Base-by-base conservation (phyloP, 2,329 filamentous ascomycete species). In the Dothidotthia symphoricarpi region DNA sequence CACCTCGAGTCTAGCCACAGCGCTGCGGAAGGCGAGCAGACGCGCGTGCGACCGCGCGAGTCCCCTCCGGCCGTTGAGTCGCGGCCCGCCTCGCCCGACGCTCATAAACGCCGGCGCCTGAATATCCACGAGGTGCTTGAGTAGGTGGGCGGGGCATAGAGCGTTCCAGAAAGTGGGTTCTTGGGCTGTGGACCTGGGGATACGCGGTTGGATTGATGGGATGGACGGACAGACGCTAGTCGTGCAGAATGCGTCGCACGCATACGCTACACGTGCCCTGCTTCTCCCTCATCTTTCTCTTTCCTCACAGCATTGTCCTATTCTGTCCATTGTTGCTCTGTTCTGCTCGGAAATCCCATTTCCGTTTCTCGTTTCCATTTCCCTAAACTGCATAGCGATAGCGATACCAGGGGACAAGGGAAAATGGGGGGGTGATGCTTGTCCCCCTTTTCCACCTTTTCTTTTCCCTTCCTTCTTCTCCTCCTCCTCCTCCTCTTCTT, bases 61-160 rank as follows among this genome's bases (percentile, higher is more conserved):
- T 63, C 61, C 3, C 55, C 53, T n/a, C 44, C 49, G 13, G 59
- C 49, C 17, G 43, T 45, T 6, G 55, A 58, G 6, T 45, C 55
- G 25, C 52, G 50, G 27, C 52, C 58, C 24, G 62, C 63, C 24
- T 62, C 62, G 17, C 59, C 62, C 8, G 60, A 64, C 22, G 52
- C 44, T 3, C 55, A 57, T 15, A 67, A 67, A 49, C 51, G 64
- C 39, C 43, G 64, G 29, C 55, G 63, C 24, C 37, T 67, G 34
- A 66, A 66, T 36, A 66, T 67, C 27, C 57, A 58, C 22, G 63
- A 66, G 45, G 55, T 67, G 31, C 45, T 67, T 24, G 59, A 63
- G 46, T 67, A 53, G n/a, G n/a, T n/a, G n/a, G n/a, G 51, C 43
- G 25, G 35, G 33, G 12, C 14, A 34, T 13, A 12, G 19, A 16